These are phyloP conservation scores for Pleurotus tuoliensis DNA, from an alignment of 768 basidiomycete genomes.

Conservation along the genomic window DNA sequence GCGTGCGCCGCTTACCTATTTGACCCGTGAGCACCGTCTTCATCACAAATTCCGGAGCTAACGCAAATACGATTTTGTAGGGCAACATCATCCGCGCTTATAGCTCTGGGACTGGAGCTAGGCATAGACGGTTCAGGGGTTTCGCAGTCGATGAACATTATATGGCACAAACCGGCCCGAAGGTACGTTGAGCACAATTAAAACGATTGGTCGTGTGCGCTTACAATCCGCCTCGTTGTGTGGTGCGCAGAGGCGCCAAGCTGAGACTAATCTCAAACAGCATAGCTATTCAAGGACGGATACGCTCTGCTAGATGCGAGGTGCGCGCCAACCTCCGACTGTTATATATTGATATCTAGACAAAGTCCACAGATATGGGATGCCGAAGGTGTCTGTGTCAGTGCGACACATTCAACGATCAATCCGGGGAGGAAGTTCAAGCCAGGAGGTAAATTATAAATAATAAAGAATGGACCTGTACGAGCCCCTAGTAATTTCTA, in stretches of 20 bases:
- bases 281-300: slow-evolving; percentile 36
- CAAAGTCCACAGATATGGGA: not conserved
- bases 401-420: slow-evolving; percentile 1
- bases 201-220: no score
- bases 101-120: slow-evolving; percentile 34
- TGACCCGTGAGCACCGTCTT: slow-evolving; percentile 38
- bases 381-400: not conserved
- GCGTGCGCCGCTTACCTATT: slow-evolving; percentile 54
- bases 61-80: slow-evolving; percentile 18
- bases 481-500: not conserved
- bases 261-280: slow-evolving; percentile 39
- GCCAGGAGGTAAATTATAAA: not conserved
- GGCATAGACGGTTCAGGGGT: slow-evolving; percentile 43
- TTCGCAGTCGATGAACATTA: slow-evolving; percentile 47
- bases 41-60: not conserved
- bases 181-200: slow-evolving; percentile 21
- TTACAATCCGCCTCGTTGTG: not conserved
- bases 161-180: slow-evolving; percentile 43
- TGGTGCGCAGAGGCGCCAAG: slow-evolving; percentile 31
- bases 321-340: slow-evolving; percentile 19
- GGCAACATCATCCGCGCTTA: slow-evolving; percentile 39
- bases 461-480: not conserved
- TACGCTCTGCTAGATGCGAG: slow-evolving; percentile 43
- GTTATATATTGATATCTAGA: not conserved
- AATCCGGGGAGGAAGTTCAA: not conserved